phyloP scores from a whole-genome alignment of 352 stramenopile species.

The Globisporangium yorkense region DNA sequence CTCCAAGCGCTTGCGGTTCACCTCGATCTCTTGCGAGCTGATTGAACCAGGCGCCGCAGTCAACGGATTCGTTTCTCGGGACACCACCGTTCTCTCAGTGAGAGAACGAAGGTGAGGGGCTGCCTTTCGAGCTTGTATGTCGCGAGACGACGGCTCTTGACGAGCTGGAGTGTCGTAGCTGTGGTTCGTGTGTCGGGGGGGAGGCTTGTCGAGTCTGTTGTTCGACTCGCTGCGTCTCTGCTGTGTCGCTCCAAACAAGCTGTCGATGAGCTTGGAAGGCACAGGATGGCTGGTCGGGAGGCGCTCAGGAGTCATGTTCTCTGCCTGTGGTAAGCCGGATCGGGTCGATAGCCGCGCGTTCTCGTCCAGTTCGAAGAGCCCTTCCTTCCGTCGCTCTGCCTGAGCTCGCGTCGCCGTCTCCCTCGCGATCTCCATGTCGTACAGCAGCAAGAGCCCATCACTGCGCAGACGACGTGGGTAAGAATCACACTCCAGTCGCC shows the following conservation, averaged over 20 bases:
- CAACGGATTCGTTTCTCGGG: conserved; percentile 4
- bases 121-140: background rate
- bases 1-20: conserved; percentile 61
- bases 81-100: background rate
- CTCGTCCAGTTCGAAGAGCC: conserved; percentile 35
- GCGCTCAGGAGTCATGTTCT: background rate
- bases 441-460: conserved; percentile 72
- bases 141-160: background rate
- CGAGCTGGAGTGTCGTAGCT: background rate
- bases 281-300: conserved; percentile 26
- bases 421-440: conserved; percentile 73
- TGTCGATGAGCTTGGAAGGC: conserved; percentile 65
- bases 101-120: background rate
- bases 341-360: conserved; percentile 30
- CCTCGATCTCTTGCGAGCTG: conserved; percentile 30
- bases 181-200: background rate
- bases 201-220: background rate
- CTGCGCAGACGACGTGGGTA: conserved; percentile 21
- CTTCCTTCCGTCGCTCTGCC: conserved; percentile 29
- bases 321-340: conserved; percentile 22
- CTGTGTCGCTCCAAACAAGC: conserved; percentile 50
- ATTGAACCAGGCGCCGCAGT: conserved; percentile 1
- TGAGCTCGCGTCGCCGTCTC: conserved; percentile 45
- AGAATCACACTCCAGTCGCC: background rate
- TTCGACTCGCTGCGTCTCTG: conserved; percentile 8